These are phyloP conservation scores for Arabidopsis thaliana DNA, from an alignment of 345 rosid genomes.

Conservation along the genomic window TAIR10.1 NC_003071.7:17830001-17830500, in stretches of 20 bases:
- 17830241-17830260: constrained; percentile 37
- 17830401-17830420: constrained; percentile 10
- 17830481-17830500: constrained; percentile 19
- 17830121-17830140: background rate
- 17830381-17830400: constrained; percentile 30
- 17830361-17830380: constrained; percentile 38
- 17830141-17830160: background rate
- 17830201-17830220: too few species aligned
- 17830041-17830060: constrained; percentile 32
- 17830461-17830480: background rate
- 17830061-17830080: constrained; percentile 30
- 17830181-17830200: too few species aligned
- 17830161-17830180: background rate
- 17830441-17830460: constrained; percentile 35
- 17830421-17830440: constrained; percentile 8
- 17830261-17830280: constrained; percentile 36
- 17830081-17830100: constrained; percentile 26
- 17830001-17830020: constrained; percentile 10
- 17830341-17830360: constrained; percentile 24
- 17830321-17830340: background rate
- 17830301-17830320: background rate
- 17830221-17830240: constrained; percentile 4
- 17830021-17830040: constrained; percentile 32
- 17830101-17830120: constrained; percentile 18
- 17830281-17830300: constrained; percentile 33